Base-by-base conservation (phyloP, 495 filamentous ascomycete species). In the Penicillium angulare region DNA sequence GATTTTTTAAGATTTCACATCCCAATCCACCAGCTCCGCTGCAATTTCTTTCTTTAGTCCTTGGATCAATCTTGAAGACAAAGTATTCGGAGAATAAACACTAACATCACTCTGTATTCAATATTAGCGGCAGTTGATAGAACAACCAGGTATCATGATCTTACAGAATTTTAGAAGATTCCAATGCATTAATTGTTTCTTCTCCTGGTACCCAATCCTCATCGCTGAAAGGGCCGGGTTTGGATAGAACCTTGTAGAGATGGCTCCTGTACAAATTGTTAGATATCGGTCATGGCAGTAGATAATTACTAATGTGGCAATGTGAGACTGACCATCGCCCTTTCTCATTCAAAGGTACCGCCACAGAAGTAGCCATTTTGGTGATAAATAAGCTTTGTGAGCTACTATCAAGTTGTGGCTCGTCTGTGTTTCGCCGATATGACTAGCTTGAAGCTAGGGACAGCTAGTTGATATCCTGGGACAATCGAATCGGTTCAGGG, bases 1-100 rank as follows among this genome's bases (percentile, higher is more conserved):
- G 82, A 59, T 97, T 91, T 76, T 99, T 99, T 32, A 99, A 69
- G 42, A 99, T 92, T 67, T 99, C 95, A 59, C 95, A 99, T 51
- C 95, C 95, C 56, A 99, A 67, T 9, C 95, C 95, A 50, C 95
- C 95, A 54, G 95, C 95, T 34, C 95, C 95, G 49, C 89, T 96
- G 49, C 1, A 47, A 15, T 20, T 0, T 40, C 13, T n/a, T 59
- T 40, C 13, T n/a, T 59, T 24, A 58, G 42, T 59, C 17, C 38
- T 35, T 35, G 22, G 10, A 44, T 8, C 43, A 23, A 5, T 21
- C 22, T 23, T 13, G 13, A n/a, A 18, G 27, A 15, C 22, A 39
- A 7, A 29, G 5, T n/a, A 34, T 34, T 35, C 3, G n/a, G 31
- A 48, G 22, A 17, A 22, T 18, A 34, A 23, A 5, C 18, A 66